Evolutionary conservation across 1,139 yeast species (phyloP).

Genomic region (Diutina scorzettiae): DNA sequence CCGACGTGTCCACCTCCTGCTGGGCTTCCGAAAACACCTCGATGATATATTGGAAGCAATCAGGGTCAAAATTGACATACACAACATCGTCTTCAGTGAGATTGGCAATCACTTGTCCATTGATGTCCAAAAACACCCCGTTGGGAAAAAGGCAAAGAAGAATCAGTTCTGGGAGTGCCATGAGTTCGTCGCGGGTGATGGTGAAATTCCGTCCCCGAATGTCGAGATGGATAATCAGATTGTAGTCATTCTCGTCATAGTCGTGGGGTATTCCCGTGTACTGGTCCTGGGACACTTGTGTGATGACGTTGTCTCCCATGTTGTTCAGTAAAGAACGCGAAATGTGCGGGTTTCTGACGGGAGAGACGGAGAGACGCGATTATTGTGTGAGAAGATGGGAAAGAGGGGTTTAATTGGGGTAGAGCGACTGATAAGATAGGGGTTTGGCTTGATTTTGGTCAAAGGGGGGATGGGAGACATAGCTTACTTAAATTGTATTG

Average conservation of each 20-base stretch:
- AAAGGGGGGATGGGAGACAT: not conserved
- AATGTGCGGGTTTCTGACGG: not conserved
- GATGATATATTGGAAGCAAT: conserved; percentile 74
- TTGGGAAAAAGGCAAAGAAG: conserved; percentile 80
- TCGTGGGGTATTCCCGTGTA: conserved; percentile 12
- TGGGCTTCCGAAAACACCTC: conserved; percentile 45
- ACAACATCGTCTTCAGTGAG: conserved; percentile 69
- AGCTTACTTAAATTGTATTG: too few relatives aligned
- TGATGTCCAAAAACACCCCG: conserved; percentile 69
- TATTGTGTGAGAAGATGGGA: not conserved
- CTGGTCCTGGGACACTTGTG: conserved; percentile 48
- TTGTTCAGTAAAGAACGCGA: not conserved
- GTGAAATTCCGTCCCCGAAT: conserved; percentile 53
- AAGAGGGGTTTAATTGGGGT: not conserved
- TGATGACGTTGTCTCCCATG: conserved; percentile 38
- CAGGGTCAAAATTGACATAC: conserved; percentile 75
- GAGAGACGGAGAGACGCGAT: too few relatives aligned
- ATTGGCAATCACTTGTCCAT: conserved; percentile 67
- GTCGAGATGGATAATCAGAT: conserved; percentile 53
- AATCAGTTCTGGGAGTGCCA: conserved; percentile 85
- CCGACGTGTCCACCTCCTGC: conserved; percentile 18
- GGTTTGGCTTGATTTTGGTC: too few relatives aligned
- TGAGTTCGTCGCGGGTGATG: conserved; percentile 76
- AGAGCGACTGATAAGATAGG: too few relatives aligned
- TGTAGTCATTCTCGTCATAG: conserved; percentile 20